Base-by-base conservation (phyloP, 768 basidiomycete species). In the Leucogyrophana mollusca region DNA sequence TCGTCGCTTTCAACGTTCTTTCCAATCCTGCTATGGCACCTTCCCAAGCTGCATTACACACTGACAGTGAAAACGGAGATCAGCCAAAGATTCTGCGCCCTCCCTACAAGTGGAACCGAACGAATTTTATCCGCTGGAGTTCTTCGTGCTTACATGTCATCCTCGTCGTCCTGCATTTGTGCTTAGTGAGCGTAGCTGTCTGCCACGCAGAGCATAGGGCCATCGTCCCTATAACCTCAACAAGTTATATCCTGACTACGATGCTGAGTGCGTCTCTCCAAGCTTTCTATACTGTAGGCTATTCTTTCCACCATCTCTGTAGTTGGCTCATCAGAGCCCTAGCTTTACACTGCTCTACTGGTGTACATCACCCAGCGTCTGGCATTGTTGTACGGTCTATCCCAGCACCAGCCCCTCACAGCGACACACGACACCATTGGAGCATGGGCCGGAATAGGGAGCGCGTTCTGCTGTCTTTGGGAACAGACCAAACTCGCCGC, bases 401-500 rank as follows among this genome's bases (percentile, higher is more conserved):
- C 17, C 1, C 36, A 33, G 13, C 22, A 23, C 3, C 56, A 49
- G 39, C 57, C 38, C 4, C 49, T 62, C 32, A 56, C 58, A 2
- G 45, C 48, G 0, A 27, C 50, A 1, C 60, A 62, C 11, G 61
- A 62, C 21, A 46, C 50, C 7, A 40, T 22, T 4, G 32, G 43
- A 2, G 54, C 61, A 2, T 62, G 60, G 60, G 43, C 39, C 1
- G 61, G 61, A 4, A 43, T 62, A 24, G 61, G 61, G 2, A 49
- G 56, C 2, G 56, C 61, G 0, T 47, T 56, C 20, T 9, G 13
- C 3, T 22, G n/a, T 2, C 7, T 60, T n/a, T 62, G 58, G 58
- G 41, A 52, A n/a, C 61, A 62, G 44, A 54, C 43, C n/a, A 40
- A 46, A 9, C 22, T 62, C 20, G 13, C 38, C 0, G 46, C 61